phyloP scores from a whole-genome alignment of 1,284 basidiomycete genomes.

The Afroboletus lepidellus region DNA sequence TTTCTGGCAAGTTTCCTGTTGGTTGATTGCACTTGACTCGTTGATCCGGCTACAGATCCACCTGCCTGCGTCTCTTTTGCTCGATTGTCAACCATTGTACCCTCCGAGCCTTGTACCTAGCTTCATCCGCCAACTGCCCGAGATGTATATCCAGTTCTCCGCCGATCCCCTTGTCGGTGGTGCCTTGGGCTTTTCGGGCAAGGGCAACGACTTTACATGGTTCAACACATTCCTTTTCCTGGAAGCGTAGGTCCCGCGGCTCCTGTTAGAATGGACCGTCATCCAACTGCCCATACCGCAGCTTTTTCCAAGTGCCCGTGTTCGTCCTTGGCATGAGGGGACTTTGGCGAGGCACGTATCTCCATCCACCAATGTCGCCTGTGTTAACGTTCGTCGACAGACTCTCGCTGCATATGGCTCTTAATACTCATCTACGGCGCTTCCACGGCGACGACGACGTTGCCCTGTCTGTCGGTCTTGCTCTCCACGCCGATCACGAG shows the following conservation, averaged over 20 bases:
- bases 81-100: slow-evolving; percentile 72
- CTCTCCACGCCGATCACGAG: slow-evolving; percentile 45
- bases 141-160: slow-evolving; percentile 49
- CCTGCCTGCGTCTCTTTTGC: slow-evolving; percentile 58
- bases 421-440: slow-evolving; percentile 73
- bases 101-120: slow-evolving; percentile 50
- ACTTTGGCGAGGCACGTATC: slow-evolving; percentile 57
- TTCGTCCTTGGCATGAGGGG: slow-evolving; percentile 69
- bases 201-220: slow-evolving; percentile 49
- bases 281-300: slow-evolving; percentile 30
- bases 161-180: slow-evolving; percentile 65
- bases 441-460: slow-evolving; percentile 73
- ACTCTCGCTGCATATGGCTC: slow-evolving; percentile 46
- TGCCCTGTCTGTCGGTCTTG: slow-evolving; percentile 67
- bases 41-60: slow-evolving; percentile 46
- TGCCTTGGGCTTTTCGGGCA: slow-evolving; percentile 44
- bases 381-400: slow-evolving; percentile 32
- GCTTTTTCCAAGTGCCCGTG: slow-evolving; percentile 74
- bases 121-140: slow-evolving; percentile 41
- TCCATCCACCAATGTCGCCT: neutral
- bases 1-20: slow-evolving; percentile 47
- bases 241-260: slow-evolving; percentile 45
- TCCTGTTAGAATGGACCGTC: slow-evolving; percentile 14
- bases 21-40: neutral
- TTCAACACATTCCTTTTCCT: slow-evolving; percentile 63